Base-by-base conservation (phyloP, 1,284 basidiomycete species). In the Fistulinella cinereoalba region DNA sequence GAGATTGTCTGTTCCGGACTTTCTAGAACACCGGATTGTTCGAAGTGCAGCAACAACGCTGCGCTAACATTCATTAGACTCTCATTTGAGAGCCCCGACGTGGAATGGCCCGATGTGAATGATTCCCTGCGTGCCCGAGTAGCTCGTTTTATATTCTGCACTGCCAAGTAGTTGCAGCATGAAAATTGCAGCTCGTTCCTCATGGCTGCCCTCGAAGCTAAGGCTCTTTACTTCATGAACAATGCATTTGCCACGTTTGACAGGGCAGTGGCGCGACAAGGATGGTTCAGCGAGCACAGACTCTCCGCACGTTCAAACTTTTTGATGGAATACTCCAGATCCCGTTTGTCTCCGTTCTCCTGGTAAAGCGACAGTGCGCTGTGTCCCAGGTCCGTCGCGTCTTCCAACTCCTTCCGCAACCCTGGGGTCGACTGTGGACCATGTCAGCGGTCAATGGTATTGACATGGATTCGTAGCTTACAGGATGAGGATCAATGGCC, bases 221-320 rank as follows among this genome's bases (percentile, higher is more conserved):
- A 41, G 15, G 11, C 39, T 27, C 9, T 37, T 27, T 8, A 24
- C 42, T 5, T 34, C 28, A 36, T 41, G 13, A 39, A 40, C 11
- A 39, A 37, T 19, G 48, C 53, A 18, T 27, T 50, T 1, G 52
- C 54, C 23, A 48, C 16, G 33, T 57, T 48, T 22, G 41, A 32
- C 9, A 42, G 31, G 9, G 48, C 45, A n/a, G 28, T 45, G 2
- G 42, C 39, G 33, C 46, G 44, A 38, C 46, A 43, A 16, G 56
- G 41, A 22, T 57, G 44, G 16, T 33, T 32, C 21, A 27, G 4
- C 2, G 47, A 37, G 21, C 51, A 56, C 18, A 21, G 8, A 24
- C 42, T 11, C 11, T 46, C 42, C 12, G 36, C 47, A 15, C 6
- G 22, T 19, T 49, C 31, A 32, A 54, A 53, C 5, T 37, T 22